Percentiles rank a stretch among this genome's conserved stretches.
phyloP scores from a whole-genome alignment of 2,329 filamentous ascomycete genomes.

The Microthyrium microscopicum region DNA sequence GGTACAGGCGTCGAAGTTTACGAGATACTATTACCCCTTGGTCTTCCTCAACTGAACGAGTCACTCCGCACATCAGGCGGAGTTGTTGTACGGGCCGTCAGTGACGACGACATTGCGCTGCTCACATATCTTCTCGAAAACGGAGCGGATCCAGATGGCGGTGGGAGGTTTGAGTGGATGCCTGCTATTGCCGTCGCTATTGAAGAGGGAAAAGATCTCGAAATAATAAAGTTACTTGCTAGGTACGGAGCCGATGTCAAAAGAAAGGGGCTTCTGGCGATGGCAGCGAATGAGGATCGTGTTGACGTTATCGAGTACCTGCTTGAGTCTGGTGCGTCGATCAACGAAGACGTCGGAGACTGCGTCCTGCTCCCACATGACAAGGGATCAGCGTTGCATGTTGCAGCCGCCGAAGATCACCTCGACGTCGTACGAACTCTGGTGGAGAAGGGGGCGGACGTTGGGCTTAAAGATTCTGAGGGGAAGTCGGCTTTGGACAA shows the following conservation, averaged over 20 bases:
- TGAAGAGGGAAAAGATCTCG: not conserved
- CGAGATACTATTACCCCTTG: not conserved
- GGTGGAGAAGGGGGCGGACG: too few relatives aligned
- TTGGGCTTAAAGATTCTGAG: too few relatives aligned
- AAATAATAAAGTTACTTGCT: not conserved
- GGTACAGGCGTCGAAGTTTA: too few relatives aligned
- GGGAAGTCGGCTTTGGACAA: too few relatives aligned
- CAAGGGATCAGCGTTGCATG: conserved; percentile 2
- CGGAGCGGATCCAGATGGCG: not conserved
- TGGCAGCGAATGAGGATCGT: not conserved
- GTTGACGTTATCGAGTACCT: not conserved
- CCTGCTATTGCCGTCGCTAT: not conserved
- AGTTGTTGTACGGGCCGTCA: not conserved
- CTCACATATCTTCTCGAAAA: not conserved
- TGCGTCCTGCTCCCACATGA: not conserved
- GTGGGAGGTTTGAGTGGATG: not conserved
- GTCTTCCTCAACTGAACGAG: not conserved
- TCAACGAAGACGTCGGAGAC: not conserved
- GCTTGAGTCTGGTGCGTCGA: not conserved
- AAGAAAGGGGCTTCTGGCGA: not conserved
- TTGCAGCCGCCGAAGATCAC: not conserved
- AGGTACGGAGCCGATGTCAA: not conserved
- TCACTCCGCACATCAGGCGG: not conserved
- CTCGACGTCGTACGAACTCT: not conserved
- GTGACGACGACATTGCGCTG: not conserved